These are phyloP conservation scores for Saccharomyces kudriavzevii DNA, from an alignment of 805 yeast species.

Conservation along the genomic window DNA sequence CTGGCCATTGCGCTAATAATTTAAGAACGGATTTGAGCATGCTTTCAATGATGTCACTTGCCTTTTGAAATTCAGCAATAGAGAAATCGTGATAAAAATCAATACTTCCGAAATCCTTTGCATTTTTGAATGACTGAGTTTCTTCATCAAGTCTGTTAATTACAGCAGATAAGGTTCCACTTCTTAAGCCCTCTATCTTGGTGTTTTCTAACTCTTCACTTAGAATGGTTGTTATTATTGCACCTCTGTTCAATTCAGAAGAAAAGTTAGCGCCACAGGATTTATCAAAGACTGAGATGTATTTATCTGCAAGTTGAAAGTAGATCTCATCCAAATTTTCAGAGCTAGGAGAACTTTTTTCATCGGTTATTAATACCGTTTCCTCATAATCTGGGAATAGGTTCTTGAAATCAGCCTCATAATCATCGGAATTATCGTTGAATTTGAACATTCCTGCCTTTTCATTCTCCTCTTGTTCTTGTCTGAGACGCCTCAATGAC, in stretches of 20 bases:
- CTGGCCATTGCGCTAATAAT: constrained; percentile 76
- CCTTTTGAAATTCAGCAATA: constrained; percentile 50
- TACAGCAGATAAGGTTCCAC: constrained; percentile 32
- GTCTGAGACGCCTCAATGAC: constrained; percentile 63
- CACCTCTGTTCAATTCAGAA: constrained; percentile 37
- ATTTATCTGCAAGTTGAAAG: constrained; percentile 41
- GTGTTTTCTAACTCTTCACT: constrained; percentile 16
- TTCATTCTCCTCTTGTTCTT: constrained; percentile 54
- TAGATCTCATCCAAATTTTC: constrained; percentile 39
- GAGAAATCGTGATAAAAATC: constrained; percentile 64
- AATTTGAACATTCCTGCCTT: constrained; percentile 59
- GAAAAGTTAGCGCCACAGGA: constrained; percentile 14
- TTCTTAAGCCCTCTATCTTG: constrained; percentile 16
- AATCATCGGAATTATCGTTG: constrained; percentile 53
- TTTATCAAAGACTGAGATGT: constrained; percentile 36
- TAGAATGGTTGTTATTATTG: constrained; percentile 28
- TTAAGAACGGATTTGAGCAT: constrained; percentile 39
- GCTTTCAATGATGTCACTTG: constrained; percentile 42
- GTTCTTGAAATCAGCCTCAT: constrained; percentile 70
- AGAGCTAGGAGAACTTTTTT: constrained; percentile 11
- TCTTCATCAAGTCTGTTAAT: constrained; percentile 31
- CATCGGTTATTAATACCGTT: constrained; percentile 19
- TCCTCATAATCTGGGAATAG: constrained; percentile 87
- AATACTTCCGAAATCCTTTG: constrained; percentile 16
- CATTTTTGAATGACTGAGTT: constrained; percentile 23